Percentiles rank a stretch among this genome's conserved stretches.
Conservation (phyloP, 2,329 filamentous ascomycete genomes). For the Botrytis porri region DNA sequence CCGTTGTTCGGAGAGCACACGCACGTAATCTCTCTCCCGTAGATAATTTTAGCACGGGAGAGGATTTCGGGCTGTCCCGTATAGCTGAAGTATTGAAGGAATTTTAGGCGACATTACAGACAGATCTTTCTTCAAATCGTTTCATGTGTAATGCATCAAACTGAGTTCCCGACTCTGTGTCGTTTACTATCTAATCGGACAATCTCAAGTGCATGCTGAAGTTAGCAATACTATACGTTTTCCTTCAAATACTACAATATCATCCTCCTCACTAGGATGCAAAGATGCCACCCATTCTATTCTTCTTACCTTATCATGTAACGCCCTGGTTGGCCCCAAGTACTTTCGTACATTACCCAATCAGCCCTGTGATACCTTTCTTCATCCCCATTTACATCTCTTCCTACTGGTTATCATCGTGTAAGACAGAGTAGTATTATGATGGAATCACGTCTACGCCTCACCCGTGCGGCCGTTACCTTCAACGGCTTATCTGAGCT, state of each 20-base stretch:
- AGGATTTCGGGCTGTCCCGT: background rate
- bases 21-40: background rate
- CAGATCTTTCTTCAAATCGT: background rate
- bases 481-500: background rate
- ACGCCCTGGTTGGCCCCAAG: background rate
- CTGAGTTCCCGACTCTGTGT: background rate
- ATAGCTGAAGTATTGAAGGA: background rate
- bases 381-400: background rate
- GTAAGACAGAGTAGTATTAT: background rate
- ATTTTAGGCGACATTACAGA: background rate
- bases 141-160: background rate
- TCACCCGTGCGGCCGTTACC: background rate
- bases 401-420: background rate
- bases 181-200: background rate
- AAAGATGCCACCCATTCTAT: background rate
- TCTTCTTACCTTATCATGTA: constrained; percentile 4
- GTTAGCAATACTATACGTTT: background rate
- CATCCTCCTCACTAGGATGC: background rate
- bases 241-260: background rate
- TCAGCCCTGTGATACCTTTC: background rate
- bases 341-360: constrained; percentile 11
- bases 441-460: background rate
- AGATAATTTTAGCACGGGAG: background rate
- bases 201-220: background rate
- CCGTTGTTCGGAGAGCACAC: background rate